Evolutionary conservation across 2,329 filamentous ascomycete genomes (phyloP).

Genomic region (Trichoderma oligosporum): DNA sequence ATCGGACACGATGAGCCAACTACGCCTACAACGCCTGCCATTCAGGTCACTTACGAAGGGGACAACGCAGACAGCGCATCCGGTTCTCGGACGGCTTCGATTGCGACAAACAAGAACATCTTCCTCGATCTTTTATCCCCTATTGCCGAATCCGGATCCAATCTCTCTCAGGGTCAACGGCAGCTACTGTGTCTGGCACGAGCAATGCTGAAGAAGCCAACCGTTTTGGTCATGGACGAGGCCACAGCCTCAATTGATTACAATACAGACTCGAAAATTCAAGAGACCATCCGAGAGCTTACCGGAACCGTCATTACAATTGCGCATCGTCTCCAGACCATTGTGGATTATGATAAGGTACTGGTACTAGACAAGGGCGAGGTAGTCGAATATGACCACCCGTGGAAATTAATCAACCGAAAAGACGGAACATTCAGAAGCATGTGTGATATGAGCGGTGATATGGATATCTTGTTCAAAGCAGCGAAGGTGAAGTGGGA

Average conservation of each 20-base stretch:
- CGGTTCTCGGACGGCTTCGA: slow-evolving; percentile 27
- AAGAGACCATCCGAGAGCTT: slow-evolving; percentile 91
- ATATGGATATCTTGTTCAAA: slow-evolving; percentile 48
- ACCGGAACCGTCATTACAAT: slow-evolving; percentile 94
- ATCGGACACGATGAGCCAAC: slow-evolving; percentile 59
- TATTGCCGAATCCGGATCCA: slow-evolving; percentile 86
- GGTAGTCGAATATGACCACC: slow-evolving; percentile 87
- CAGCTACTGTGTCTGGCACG: slow-evolving; percentile 92
- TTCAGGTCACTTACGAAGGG: slow-evolving; percentile 17
- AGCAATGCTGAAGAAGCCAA: slow-evolving; percentile 84
- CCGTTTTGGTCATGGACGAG: slow-evolving; percentile 98
- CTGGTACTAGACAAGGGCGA: slow-evolving; percentile 85
- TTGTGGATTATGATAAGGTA: slow-evolving; percentile 97
- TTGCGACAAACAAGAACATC: slow-evolving; percentile 83
- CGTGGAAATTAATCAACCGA: slow-evolving; percentile 72
- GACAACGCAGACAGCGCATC: slow-evolving; percentile 12
- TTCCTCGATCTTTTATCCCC: slow-evolving; percentile 82
- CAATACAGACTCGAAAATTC: slow-evolving; percentile 90
- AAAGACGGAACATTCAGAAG: slow-evolving; percentile 60
- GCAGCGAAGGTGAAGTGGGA: slow-evolving; percentile 55
- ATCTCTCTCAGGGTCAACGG: slow-evolving; percentile 92
- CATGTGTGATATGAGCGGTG: slow-evolving; percentile 65
- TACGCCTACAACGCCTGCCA: slow-evolving; percentile 27
- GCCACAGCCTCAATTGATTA: slow-evolving; percentile 98
- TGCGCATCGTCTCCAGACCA: slow-evolving; percentile 90